Percentiles rank a stretch among this genome's conserved stretches.
phyloP scores from a whole-genome alignment of 139 green algal genomes.

The Yamagishiella unicocca region DNA sequence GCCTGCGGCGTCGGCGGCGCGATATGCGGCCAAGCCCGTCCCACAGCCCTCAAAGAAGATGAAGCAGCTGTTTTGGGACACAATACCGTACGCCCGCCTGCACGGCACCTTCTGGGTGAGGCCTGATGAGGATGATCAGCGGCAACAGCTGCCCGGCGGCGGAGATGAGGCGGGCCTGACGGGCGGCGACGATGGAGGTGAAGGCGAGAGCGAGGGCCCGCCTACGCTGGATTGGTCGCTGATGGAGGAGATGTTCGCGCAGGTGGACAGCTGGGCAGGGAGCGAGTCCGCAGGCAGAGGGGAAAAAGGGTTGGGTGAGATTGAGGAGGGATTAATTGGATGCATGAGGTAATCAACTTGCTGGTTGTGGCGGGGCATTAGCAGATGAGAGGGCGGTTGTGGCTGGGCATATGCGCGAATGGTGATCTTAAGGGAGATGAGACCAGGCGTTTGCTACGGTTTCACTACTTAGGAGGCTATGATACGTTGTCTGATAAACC shows the following conservation, averaged over 20 bases:
- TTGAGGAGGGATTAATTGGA: no score
- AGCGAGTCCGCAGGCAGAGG: no score
- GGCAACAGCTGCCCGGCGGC: no score
- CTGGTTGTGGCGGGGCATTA: no score
- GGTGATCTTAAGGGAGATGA: no score
- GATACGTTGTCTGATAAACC: no score
- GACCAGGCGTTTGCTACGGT: no score
- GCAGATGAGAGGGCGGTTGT: no score
- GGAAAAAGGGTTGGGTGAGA: no score
- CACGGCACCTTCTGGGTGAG: slow-evolving; percentile 52
- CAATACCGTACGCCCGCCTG: slow-evolving; percentile 29
- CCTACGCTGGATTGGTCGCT: slow-evolving; percentile 44
- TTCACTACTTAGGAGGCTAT: no score
- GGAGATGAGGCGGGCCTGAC: not conserved
- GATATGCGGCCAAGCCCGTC: slow-evolving; percentile 25
- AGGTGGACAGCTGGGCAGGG: not conserved
- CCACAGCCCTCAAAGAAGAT: slow-evolving; percentile 50
- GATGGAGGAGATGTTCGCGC: slow-evolving; percentile 44
- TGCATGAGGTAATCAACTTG: no score
- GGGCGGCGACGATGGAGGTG: slow-evolving; percentile 3
- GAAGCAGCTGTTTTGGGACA: slow-evolving; percentile 58
- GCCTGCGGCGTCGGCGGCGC: not conserved
- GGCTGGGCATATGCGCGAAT: no score
- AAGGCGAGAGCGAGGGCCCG: slow-evolving; percentile 1
- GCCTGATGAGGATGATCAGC: not conserved